Evolutionary conservation across 805 yeast species (phyloP), one percentile per base, ranked within the genome.

Genomic region (Tetrapisispora iriomotensis): DNA sequence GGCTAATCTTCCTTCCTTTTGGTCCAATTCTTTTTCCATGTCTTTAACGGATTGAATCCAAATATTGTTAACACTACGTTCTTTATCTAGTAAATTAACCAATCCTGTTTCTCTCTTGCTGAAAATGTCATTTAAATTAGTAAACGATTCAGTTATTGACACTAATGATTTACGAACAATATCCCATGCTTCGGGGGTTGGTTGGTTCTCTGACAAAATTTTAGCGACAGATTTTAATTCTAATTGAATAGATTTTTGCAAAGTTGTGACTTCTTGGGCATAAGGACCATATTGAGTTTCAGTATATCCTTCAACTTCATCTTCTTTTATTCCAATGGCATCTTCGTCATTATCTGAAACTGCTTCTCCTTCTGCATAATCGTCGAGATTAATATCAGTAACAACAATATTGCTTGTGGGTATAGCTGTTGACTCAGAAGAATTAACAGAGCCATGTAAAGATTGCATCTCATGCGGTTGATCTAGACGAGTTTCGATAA

Each of bases 31-130:
- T 29, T 67, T 63, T 54, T 82, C 92, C 33, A 82, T 58, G 42
- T 78, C 83, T 44, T 72, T 76, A 29, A 82, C 77, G 0, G 87
- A 78, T 41, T 70, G 71, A 50, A 81, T 85, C 92, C 92, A 82
- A 39, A 82, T 67, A 36, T 73, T 72, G 47, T 82, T 79, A 21
- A 82, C 72, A 57, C 81, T 85, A 32, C 69, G 66, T 52, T 80
- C 87, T 49, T 85, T 74, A 19, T 74, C 75, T 29, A 79, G 58
- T 43, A 65, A 66, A 41, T 67, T 68, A n/a, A 60, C 43, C 32
- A 71, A 51, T 45, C 61, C 67, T 18, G 51, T 60, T 44, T 70
- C 74, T 46, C 72, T 63, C 26, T 54, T 48, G 8, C 57, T 44
- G n/a, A 67, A 52, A 15, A 64, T 39, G 0, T 43, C 28, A n/a